Conservation (phyloP, 2,329 filamentous ascomycete genomes). For the Pleurostoma richardsiae region DNA sequence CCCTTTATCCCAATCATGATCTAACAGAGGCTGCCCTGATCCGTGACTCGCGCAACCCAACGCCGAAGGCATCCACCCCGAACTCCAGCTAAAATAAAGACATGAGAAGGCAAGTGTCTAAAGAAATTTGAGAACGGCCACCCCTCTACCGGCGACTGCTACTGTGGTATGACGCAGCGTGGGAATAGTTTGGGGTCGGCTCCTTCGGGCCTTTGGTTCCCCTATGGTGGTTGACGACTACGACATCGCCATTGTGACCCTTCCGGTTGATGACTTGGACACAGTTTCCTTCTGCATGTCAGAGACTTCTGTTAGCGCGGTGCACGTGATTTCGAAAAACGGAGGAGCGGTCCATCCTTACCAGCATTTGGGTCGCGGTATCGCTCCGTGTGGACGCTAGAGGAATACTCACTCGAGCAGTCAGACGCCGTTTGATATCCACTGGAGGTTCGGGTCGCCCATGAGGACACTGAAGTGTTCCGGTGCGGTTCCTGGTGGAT, state of each 20-base stretch:
- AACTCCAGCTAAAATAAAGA: too few relatives aligned
- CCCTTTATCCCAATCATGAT: too few relatives aligned
- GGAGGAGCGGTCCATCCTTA: neutral
- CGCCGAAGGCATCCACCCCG: too few relatives aligned
- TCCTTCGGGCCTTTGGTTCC: constrained; percentile 20
- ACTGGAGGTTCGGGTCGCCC: neutral
- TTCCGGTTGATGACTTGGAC: too few relatives aligned
- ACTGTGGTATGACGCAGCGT: neutral
- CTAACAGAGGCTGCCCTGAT: too few relatives aligned
- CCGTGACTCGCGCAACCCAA: too few relatives aligned
- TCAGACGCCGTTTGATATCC: constrained; percentile 1
- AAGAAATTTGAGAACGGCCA: too few relatives aligned
- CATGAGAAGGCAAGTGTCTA: too few relatives aligned
- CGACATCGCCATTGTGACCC: constrained; percentile 10
- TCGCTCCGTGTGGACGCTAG: neutral
- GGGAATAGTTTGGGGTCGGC: constrained; percentile 15
- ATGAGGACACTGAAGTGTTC: neutral
- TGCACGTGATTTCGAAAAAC: too few relatives aligned
- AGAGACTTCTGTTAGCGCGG: too few relatives aligned
- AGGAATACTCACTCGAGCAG: constrained; percentile 2
- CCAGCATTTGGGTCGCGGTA: neutral
- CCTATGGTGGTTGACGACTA: constrained; percentile 26
- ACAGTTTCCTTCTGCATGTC: too few relatives aligned
- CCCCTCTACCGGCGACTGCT: too few relatives aligned
- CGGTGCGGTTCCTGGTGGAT: neutral